A percentile compares a stretch with the other conserved stretches of the same genome.
Evolutionary conservation across 2,329 filamentous ascomycete genomes (phyloP).

Genomic region (Passalora sequoiae): DNA sequence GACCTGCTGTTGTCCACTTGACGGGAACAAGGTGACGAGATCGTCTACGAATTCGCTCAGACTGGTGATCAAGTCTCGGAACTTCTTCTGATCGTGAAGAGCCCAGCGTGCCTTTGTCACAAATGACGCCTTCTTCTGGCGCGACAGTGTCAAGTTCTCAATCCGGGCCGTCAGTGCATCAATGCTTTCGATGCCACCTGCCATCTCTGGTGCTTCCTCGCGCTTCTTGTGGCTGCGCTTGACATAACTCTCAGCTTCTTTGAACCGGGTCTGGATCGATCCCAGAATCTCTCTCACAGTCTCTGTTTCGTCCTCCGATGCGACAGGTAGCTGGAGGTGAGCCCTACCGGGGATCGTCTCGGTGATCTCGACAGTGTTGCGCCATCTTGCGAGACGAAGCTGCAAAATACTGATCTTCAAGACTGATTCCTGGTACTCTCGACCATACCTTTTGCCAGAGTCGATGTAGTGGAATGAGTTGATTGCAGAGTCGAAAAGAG

Average conservation of each 20-base stretch:
- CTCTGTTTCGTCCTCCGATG: neutral
- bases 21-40: slow-evolving; percentile 8
- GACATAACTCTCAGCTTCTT: slow-evolving; percentile 1
- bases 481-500: slow-evolving; percentile 38
- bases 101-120: slow-evolving; percentile 10
- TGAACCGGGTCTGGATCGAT: slow-evolving; percentile 7
- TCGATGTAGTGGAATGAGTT: slow-evolving; percentile 42
- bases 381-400: slow-evolving; percentile 16
- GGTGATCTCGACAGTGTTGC: slow-evolving; percentile 2
- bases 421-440: slow-evolving; percentile 34
- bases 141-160: neutral
- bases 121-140: slow-evolving; percentile 2
- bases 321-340: neutral
- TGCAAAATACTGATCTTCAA: slow-evolving; percentile 22
- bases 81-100: slow-evolving; percentile 12
- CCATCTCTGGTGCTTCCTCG: neutral
- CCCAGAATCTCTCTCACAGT: slow-evolving; percentile 5
- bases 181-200: neutral
- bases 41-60: neutral
- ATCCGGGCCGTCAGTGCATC: neutral
- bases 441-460: slow-evolving; percentile 33
- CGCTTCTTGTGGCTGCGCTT: neutral
- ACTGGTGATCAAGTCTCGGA: slow-evolving; percentile 3
- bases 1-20: neutral
- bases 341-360: neutral